A percentile compares a stretch with the other conserved stretches of the same genome.
These are phyloP conservation scores for Corinectria fuckeliana DNA, from an alignment of 2,329 filamentous ascomycete species.

Conservation along the genomic window DNA sequence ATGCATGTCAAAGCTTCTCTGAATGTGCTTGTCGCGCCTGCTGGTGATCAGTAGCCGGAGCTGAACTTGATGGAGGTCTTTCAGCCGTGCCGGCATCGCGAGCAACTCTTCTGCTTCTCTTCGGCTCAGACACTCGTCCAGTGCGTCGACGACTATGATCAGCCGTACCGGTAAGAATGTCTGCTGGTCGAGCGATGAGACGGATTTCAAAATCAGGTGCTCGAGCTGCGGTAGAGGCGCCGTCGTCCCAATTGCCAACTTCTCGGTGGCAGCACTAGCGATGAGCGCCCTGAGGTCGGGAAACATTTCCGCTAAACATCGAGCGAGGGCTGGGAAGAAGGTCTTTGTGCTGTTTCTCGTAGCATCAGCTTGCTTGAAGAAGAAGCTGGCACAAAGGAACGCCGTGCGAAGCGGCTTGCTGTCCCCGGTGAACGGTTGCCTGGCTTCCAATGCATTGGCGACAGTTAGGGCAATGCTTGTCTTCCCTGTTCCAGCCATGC, in stretches of 20 bases:
- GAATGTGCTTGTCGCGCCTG: constrained; percentile 8
- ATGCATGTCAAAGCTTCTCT: too few species aligned
- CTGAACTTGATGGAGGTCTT: constrained; percentile 2
- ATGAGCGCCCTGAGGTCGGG: not conserved
- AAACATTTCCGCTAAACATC: not conserved
- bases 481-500: constrained; percentile 20
- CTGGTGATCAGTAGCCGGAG: constrained; percentile 16
- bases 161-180: not conserved
- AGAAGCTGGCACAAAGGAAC: constrained; percentile 16
- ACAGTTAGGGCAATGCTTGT: constrained; percentile 15
- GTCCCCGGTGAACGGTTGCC: not conserved
- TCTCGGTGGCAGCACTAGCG: not conserved
- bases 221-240: not conserved
- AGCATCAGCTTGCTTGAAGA: constrained; percentile 14
- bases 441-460: not conserved
- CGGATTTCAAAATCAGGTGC: not conserved
- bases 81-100: not conserved
- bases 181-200: not conserved
- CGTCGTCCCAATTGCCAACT: not conserved
- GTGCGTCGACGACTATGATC: constrained; percentile 8
- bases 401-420: not conserved
- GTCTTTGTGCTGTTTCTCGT: not conserved
- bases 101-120: constrained; percentile 1
- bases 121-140: constrained; percentile 10
- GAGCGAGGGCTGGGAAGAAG: constrained; percentile 4